Evolutionary conservation across 1,284 basidiomycete genomes (phyloP), one percentile per base, ranked within the genome.

Genomic region (Afroboletus lepidellus): DNA sequence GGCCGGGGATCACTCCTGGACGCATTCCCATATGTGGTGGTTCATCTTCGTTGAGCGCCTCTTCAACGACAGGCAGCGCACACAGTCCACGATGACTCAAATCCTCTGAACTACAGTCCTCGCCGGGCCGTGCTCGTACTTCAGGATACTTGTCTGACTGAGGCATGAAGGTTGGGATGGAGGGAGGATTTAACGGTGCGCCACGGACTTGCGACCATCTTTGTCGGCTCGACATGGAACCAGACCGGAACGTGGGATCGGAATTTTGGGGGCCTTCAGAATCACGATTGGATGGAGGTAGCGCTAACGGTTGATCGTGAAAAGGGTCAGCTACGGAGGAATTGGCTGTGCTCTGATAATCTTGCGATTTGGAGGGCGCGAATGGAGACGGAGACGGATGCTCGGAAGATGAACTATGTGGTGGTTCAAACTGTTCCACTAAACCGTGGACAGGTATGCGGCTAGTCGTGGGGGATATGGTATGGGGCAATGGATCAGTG

Each of bases 271-370:
- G 61, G 7, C 60, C 67, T 51, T 76, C 75, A 0, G 63, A 36
- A n/a, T 37, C 68, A 16, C 68, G 62, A 13, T 74, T 73, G 23
- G 84, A 62, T 48, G 78, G 76, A 3, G 82, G 73, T 21, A 84
- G 84, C 0, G 83, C 83, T 36, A 82, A 78, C 27, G 63, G 63
- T 20, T 60, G 61, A 16, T 66, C 57, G 36, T 45, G 38, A 39
- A 29, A 5, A 13, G 36, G 21, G 23, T 21, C 20, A 21, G 24
- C 41, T 18, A 15, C 21, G 24, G 24, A 34, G 18, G 38, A 41
- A 23, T 18, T 36, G 36, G 20, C 8, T 4, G 11, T 30, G 11
- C 29, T 30, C 11, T 13, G 8, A 13, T 13, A 11, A 30, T 2
- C 4, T 30, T 30, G 11, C 29, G 29, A 30, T 30, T 30, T 13